phyloP scores from a whole-genome alignment of 352 stramenopile genomes.

The Pythium rhizo-oryzae region DNA sequence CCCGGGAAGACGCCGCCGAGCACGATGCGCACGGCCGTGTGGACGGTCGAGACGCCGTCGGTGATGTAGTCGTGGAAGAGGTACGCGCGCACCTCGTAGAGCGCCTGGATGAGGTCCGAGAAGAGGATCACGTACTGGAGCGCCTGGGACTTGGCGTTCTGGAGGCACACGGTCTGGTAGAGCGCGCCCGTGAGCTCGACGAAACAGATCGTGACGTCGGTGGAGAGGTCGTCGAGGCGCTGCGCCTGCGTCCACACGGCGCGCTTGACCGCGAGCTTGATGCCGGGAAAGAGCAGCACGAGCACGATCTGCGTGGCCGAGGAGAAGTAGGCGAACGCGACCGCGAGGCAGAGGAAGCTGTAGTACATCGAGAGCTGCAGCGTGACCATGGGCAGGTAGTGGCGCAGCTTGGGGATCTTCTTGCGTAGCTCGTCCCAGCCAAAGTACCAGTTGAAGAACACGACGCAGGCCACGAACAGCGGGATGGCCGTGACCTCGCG shows the following conservation, averaged over 20 bases:
- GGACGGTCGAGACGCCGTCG: conserved; percentile 18
- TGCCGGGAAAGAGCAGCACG: conserved; percentile 29
- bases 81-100: conserved; percentile 31
- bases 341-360: conserved; percentile 29
- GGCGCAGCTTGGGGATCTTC: conserved; percentile 11
- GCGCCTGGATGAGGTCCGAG: conserved; percentile 27
- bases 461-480: conserved; percentile 6
- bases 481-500: conserved; percentile 14
- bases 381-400: conserved; percentile 21
- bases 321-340: conserved; percentile 30
- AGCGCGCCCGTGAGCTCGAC: conserved; percentile 37
- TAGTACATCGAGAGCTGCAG: conserved; percentile 22
- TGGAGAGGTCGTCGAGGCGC: conserved; percentile 41
- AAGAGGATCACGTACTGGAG: conserved; percentile 30
- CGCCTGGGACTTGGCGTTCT: conserved; percentile 15
- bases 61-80: conserved; percentile 26
- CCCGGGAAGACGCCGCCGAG: conserved; percentile 10
- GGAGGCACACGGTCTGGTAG: conserved; percentile 38
- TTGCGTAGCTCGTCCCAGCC: conserved; percentile 7
- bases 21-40: conserved; percentile 25
- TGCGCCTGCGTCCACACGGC: conserved; percentile 33
- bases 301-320: conserved; percentile 31
- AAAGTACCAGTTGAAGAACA: conserved; percentile 20
- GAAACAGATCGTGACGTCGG: conserved; percentile 46
- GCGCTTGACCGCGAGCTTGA: conserved; percentile 33